Percentiles rank a stretch among this genome's conserved stretches.
phyloP scores from a whole-genome alignment of 768 basidiomycete species.

The Mycena leptocephala region DNA sequence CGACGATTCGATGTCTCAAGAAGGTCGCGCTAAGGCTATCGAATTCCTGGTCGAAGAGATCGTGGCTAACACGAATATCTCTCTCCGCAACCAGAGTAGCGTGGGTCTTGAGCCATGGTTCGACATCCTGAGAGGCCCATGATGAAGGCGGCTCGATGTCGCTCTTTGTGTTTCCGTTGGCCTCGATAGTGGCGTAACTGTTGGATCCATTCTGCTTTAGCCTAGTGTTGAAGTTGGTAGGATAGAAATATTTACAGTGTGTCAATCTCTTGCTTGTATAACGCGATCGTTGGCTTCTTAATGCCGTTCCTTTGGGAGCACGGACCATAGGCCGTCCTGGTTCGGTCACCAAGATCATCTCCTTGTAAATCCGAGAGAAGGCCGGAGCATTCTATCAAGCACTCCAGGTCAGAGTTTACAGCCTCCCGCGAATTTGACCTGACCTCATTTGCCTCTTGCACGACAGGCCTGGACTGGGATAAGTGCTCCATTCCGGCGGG shows the following conservation, averaged over 20 bases:
- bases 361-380: constrained; percentile 65
- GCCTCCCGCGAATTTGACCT: not conserved
- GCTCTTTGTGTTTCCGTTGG: constrained; percentile 24
- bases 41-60: constrained; percentile 54
- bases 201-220: not conserved
- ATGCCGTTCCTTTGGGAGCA: constrained; percentile 64
- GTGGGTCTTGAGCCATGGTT: constrained; percentile 42
- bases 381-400: constrained; percentile 53
- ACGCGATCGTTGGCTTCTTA: constrained; percentile 58
- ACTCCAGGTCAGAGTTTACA: not conserved
- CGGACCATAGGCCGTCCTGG: constrained; percentile 59
- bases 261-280: constrained; percentile 65
- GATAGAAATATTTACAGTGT: constrained; percentile 54
- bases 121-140: constrained; percentile 34
- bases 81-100: constrained; percentile 31
- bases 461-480: constrained; percentile 47
- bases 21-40: constrained; percentile 58
- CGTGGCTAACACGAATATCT: constrained; percentile 25
- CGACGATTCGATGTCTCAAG: constrained; percentile 55
- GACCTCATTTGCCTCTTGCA: constrained; percentile 61
- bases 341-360: constrained; percentile 64
- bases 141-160: constrained; percentile 32
- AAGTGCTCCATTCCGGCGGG: not conserved
- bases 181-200: constrained; percentile 44
- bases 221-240: not conserved